Evolutionary conservation across 164 flowering plant species (phyloP).

Genomic region (Magnolia kwangsiensis): DNA sequence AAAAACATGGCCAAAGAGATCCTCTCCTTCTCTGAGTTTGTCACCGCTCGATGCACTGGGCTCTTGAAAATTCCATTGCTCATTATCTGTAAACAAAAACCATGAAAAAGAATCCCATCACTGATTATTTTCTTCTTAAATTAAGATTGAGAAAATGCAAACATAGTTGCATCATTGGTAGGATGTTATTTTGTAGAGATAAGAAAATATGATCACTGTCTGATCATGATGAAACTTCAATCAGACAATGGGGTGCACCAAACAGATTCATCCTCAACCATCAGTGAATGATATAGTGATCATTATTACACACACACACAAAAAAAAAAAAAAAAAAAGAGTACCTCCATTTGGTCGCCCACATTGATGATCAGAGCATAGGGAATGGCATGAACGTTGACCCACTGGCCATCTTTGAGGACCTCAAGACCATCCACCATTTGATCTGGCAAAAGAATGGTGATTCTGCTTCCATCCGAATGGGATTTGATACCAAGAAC

Average conservation of each 20-base stretch:
- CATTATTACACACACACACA: not conserved
- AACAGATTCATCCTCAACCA: not conserved
- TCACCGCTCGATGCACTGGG: constrained; percentile 38
- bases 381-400: constrained; percentile 16
- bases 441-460: constrained; percentile 34
- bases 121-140: too few species aligned
- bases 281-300: constrained; percentile 12
- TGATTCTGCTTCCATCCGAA: constrained; percentile 31
- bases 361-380: constrained; percentile 4
- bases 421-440: constrained; percentile 45
- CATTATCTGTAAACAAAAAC: constrained; percentile 35
- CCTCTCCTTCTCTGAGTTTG: constrained; percentile 27
- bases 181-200: too few species aligned
- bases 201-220: too few species aligned
- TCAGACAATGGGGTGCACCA: not conserved
- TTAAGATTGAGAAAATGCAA: too few species aligned
- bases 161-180: too few species aligned
- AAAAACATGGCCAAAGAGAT: constrained; percentile 2
- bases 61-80: constrained; percentile 56
- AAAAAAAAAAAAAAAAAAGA: too few species aligned
- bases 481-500: constrained; percentile 39
- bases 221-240: not conserved
- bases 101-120: not conserved
- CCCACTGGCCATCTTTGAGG: constrained; percentile 30
- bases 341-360: constrained; percentile 11